These are phyloP conservation scores for Tubosaeta sp. DNA, from an alignment of 768 basidiomycete species.

Conservation along the genomic window DNA sequence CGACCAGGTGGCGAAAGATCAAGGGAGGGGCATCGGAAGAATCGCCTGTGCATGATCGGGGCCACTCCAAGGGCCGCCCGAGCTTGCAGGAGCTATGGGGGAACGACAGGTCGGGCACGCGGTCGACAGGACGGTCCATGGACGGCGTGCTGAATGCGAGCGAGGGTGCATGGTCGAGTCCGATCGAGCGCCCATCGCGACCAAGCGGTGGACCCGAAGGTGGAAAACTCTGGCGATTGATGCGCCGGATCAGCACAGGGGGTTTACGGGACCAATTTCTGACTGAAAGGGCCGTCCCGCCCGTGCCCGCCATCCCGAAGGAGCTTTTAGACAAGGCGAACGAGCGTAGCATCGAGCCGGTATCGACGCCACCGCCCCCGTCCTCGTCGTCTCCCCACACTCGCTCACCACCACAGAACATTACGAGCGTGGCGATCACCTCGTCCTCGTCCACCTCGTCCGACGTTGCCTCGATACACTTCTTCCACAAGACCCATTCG, in stretches of 20 bases:
- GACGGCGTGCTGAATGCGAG: slow-evolving; percentile 15
- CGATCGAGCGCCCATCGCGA: slow-evolving; percentile 4
- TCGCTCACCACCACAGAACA: slow-evolving; percentile 6
- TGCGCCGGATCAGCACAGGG: slow-evolving; percentile 67
- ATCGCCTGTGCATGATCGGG: slow-evolving; percentile 14
- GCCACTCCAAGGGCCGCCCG: slow-evolving; percentile 20
- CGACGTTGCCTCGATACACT: slow-evolving; percentile 50
- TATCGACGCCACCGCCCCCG: slow-evolving; percentile 6
- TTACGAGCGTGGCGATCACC: slow-evolving; percentile 44
- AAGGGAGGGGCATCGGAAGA: slow-evolving; percentile 21
- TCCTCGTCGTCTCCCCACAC: slow-evolving; percentile 5
- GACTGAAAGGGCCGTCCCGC: slow-evolving; percentile 37
- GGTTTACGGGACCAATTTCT: slow-evolving; percentile 51
- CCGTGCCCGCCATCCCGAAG: slow-evolving; percentile 58
- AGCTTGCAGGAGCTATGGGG: slow-evolving; percentile 34
- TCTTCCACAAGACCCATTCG: slow-evolving; percentile 47
- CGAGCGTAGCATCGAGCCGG: slow-evolving; percentile 1
- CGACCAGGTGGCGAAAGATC: slow-evolving; percentile 30
- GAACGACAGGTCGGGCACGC: slow-evolving; percentile 4
- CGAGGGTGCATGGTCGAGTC: slow-evolving; percentile 11
- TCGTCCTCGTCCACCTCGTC: slow-evolving; percentile 62
- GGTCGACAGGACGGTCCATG: slow-evolving; percentile 13
- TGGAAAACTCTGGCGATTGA: slow-evolving; percentile 58
- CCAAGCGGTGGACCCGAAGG: slow-evolving; percentile 26
- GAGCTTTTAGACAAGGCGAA: slow-evolving; percentile 26